These are phyloP conservation scores for Saccharomycopsis malanga DNA, from an alignment of 805 yeast species.

Conservation along the genomic window DNA sequence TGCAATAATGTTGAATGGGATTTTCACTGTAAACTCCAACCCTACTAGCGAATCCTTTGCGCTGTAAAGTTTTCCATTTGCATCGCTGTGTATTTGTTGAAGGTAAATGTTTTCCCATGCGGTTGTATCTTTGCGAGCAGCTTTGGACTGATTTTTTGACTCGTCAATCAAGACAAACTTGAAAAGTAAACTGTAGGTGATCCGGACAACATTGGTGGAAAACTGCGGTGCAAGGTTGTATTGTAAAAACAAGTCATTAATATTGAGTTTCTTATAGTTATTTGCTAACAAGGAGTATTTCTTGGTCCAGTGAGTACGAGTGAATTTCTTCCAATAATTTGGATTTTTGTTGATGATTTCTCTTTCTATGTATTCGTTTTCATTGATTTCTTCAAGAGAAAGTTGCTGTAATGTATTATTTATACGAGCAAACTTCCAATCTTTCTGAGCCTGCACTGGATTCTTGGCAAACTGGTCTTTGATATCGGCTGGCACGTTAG, in stretches of 20 bases:
- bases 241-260: slow-evolving; percentile 15
- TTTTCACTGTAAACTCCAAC: slow-evolving; percentile 35
- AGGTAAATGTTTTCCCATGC: slow-evolving; percentile 13
- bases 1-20: slow-evolving; percentile 42
- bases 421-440: slow-evolving; percentile 17
- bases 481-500: slow-evolving; percentile 6
- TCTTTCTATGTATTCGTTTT: slow-evolving; percentile 12
- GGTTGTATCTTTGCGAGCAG: slow-evolving; percentile 19
- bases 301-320: slow-evolving; percentile 8
- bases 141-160: slow-evolving; percentile 17
- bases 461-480: slow-evolving; percentile 8
- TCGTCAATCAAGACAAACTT: slow-evolving; percentile 31
- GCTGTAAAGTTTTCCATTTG: slow-evolving; percentile 30
- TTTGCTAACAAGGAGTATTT: slow-evolving; percentile 15
- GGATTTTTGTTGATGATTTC: slow-evolving; percentile 13
- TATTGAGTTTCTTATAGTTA: slow-evolving; percentile 11
- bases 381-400: slow-evolving; percentile 14
- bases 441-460: slow-evolving; percentile 15
- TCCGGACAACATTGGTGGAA: slow-evolving; percentile 33
- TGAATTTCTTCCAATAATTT: slow-evolving; percentile 19
- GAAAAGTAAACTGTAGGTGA: slow-evolving; percentile 33
- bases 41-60: slow-evolving; percentile 34
- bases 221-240: slow-evolving; percentile 32
- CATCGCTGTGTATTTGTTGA: slow-evolving; percentile 30
- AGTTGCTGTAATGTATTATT: not conserved